These are phyloP conservation scores for Aspergillus japonicus DNA, from an alignment of 2,329 filamentous ascomycete species.

Conservation along the genomic window DNA sequence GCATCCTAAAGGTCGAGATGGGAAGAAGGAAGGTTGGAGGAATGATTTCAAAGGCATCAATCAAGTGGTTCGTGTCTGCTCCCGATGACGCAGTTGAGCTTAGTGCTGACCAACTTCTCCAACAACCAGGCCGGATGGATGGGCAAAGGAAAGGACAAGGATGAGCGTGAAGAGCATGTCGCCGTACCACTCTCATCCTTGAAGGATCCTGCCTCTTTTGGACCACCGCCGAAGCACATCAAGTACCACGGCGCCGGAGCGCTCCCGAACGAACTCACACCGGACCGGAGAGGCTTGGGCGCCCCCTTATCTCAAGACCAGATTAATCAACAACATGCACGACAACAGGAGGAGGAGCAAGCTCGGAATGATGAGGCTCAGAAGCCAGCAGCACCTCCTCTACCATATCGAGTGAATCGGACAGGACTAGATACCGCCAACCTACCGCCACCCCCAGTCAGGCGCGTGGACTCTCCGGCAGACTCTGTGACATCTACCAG, in stretches of 20 bases:
- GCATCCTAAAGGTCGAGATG: constrained; percentile 55
- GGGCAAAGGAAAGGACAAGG: constrained; percentile 53
- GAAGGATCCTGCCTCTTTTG: constrained; percentile 74
- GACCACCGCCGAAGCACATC: constrained; percentile 71
- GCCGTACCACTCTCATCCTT: constrained; percentile 67
- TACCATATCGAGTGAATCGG: constrained; percentile 68
- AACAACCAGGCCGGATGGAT: constrained; percentile 56
- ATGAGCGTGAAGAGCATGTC: constrained; percentile 51
- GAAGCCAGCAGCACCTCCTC: constrained; percentile 52
- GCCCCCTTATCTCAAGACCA: constrained; percentile 43
- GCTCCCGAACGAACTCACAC: constrained; percentile 46
- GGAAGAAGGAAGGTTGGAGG: constrained; percentile 55
- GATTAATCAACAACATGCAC: constrained; percentile 31
- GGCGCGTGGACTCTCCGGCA: constrained; percentile 39
- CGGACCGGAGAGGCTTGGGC: constrained; percentile 45
- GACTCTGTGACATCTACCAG: constrained; percentile 27
- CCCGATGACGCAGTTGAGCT: constrained; percentile 3
- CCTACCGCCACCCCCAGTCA: constrained; percentile 68
- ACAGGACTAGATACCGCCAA: constrained; percentile 68
- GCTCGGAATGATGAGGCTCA: constrained; percentile 25
- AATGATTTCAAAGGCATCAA: constrained; percentile 58
- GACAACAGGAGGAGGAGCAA: constrained; percentile 22
- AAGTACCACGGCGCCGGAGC: constrained; percentile 50
- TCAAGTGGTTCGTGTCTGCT: constrained; percentile 50
- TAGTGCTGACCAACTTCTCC: constrained; percentile 25